A percentile compares a stretch with the other conserved stretches of the same genome.
Conservation (phyloP, 2,329 filamentous ascomycete genomes). For the Venturia asperata region DNA sequence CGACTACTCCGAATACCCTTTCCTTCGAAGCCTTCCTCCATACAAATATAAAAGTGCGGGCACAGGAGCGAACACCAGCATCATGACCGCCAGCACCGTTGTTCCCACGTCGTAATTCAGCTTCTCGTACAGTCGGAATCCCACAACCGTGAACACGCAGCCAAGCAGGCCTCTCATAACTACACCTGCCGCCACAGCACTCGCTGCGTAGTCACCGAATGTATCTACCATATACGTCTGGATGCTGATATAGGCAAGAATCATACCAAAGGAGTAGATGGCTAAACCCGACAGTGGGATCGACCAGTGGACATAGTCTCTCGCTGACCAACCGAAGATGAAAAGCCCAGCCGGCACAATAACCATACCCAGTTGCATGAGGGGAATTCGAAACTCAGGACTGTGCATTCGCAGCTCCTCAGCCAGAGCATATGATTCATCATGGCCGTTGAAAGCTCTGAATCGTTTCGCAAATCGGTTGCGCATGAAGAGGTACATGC, state of each 20-base stretch:
- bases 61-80: slow-evolving; percentile 38
- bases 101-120: slow-evolving; percentile 39
- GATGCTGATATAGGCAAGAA: slow-evolving; percentile 17
- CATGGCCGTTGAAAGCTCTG: slow-evolving; percentile 19
- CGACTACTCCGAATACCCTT: slow-evolving; percentile 27
- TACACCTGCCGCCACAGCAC: slow-evolving; percentile 16
- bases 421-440: background rate
- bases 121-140: slow-evolving; percentile 34
- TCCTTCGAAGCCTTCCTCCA: slow-evolving; percentile 40
- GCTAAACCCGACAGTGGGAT: slow-evolving; percentile 47
- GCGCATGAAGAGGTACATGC: slow-evolving; percentile 44
- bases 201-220: slow-evolving; percentile 19
- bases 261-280: slow-evolving; percentile 41
- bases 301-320: slow-evolving; percentile 46
- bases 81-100: slow-evolving; percentile 33
- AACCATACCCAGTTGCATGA: slow-evolving; percentile 48
- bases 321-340: slow-evolving; percentile 52
- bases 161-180: slow-evolving; percentile 11
- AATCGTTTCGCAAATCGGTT: slow-evolving; percentile 34
- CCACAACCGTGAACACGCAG: slow-evolving; percentile 40
- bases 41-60: slow-evolving; percentile 47
- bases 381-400: slow-evolving; percentile 59
- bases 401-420: background rate
- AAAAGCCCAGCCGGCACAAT: slow-evolving; percentile 48
- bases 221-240: slow-evolving; percentile 20